These are phyloP conservation scores for Colletotrichum liaoningense DNA, from an alignment of 2,329 filamentous ascomycete genomes.

Conservation along the genomic window DNA sequence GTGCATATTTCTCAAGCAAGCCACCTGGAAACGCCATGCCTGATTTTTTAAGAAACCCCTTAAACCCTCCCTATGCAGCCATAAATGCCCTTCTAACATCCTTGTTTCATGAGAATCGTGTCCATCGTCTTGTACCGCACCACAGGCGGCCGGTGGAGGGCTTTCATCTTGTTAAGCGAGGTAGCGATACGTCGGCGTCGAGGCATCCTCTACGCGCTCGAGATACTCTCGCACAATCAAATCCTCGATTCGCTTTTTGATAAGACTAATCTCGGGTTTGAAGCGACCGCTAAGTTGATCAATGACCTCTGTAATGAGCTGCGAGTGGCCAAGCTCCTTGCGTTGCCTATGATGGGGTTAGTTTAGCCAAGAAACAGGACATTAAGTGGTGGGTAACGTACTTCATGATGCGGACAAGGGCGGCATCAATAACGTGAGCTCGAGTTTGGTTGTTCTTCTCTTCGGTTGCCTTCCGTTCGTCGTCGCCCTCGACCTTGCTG, in stretches of 20 bases:
- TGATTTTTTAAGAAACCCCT: background rate
- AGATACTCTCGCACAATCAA: constrained; percentile 83
- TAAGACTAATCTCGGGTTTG: constrained; percentile 79
- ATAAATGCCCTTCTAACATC: background rate
- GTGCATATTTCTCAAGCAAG: background rate
- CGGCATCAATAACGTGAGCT: constrained; percentile 78
- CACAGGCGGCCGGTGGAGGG: background rate
- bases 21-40: constrained; percentile 12
- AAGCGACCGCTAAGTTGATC: constrained; percentile 76
- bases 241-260: constrained; percentile 85
- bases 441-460: constrained; percentile 80
- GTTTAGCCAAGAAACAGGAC: constrained; percentile 16
- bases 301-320: constrained; percentile 78
- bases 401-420: constrained; percentile 88
- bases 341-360: constrained; percentile 68
- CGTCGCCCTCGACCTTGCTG: constrained; percentile 85
- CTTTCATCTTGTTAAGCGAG: constrained; percentile 64
- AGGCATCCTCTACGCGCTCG: constrained; percentile 77
- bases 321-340: constrained; percentile 76
- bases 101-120: constrained; percentile 3
- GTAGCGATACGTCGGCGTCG: constrained; percentile 75
- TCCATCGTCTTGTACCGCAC: background rate
- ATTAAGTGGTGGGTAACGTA: constrained; percentile 55
- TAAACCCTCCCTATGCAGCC: background rate
- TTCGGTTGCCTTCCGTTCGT: constrained; percentile 77